Base-by-base conservation (phyloP, 768 basidiomycete genomes). In the Psilocybe subaeruginosa region DNA sequence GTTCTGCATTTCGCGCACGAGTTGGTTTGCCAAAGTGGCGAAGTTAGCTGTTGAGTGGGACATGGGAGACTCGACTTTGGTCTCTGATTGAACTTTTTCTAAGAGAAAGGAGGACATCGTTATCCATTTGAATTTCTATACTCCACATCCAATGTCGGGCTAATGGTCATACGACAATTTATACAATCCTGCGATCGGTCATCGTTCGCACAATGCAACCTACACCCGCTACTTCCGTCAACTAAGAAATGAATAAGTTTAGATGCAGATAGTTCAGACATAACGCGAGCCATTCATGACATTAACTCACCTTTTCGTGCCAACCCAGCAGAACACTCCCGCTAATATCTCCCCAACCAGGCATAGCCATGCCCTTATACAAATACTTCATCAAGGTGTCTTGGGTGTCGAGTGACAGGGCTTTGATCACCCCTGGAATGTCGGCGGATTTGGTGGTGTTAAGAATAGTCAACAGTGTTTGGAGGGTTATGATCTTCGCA, bases 311-410 rank as follows among this genome's bases (percentile, higher is more conserved):
- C 91, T 97, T 97, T 74, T 97, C 95, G 71, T 99, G 97, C 97
- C 97, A 98, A 12, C 88, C 91, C 45, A 97, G 71, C 35, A 85
- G 65, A n/a, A 85, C 83, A 66, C 84, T 85, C 37, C 82, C 83
- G 64, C 82, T 85, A 65, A 84, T 79, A 68, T 85, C 84, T n/a
- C 81, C 83, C 80, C 81, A 83, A 16, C 82, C 83, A 23, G 83
- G 82, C 79, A 84, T 80, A 2, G 77, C 82, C 96, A 97, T 98
- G 14, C 93, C 96, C 78, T 99, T 99, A 85, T 98, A 99, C 14
- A 99, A 79, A 71, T 97, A 99, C 73, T 96, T 97, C 97, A 97
- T 99, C 56, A 98, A 82, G 33, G 89, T 92, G 70, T 97, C 97
- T 69, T 95, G 93, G 47, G 83, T 77, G 54, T 92, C 90, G 66